These are phyloP conservation scores for Tagetes patula DNA, from an alignment of 129 eudicot genomes.

Conservation along the genomic window DNA sequence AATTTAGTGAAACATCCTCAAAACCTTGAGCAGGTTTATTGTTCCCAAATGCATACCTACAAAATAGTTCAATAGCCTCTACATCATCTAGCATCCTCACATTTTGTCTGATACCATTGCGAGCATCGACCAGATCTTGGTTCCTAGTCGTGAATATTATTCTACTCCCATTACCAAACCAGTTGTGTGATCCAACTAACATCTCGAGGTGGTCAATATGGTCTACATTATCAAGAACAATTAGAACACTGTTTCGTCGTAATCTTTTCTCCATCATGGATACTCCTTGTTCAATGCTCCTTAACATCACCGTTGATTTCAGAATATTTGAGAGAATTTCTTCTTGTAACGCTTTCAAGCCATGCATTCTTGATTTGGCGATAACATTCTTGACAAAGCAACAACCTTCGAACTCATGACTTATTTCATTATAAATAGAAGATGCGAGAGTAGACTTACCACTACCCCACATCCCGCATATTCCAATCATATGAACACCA, in stretches of 20 bases:
- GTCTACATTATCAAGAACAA: slow-evolving; percentile 13
- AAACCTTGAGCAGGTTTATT: neutral
- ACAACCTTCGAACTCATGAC: slow-evolving; percentile 5
- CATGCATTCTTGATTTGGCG: neutral
- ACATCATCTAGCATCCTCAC: neutral
- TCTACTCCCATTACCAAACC: slow-evolving; percentile 13
- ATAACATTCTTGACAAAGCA: slow-evolving; percentile 6
- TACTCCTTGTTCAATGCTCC: neutral
- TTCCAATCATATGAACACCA: neutral
- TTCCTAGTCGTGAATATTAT: neutral
- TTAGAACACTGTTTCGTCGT: neutral
- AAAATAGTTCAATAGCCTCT: slow-evolving; percentile 6
- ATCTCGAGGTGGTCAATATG: neutral
- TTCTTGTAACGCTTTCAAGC: slow-evolving; percentile 1
- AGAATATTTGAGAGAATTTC: neutral
- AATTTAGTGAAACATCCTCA: neutral
- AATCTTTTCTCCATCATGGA: neutral
- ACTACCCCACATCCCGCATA: slow-evolving; percentile 9
- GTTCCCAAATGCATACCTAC: slow-evolving; percentile 1
- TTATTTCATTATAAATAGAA: neutral
- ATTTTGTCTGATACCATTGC: neutral
- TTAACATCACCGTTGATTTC: neutral
- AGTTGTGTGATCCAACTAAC: neutral
- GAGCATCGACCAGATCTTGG: neutral
- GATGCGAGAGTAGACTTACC: slow-evolving; percentile 12